Evolutionary conservation across 1,284 basidiomycete species (phyloP).

Genomic region (Apiotrichum akiyoshidainum): DNA sequence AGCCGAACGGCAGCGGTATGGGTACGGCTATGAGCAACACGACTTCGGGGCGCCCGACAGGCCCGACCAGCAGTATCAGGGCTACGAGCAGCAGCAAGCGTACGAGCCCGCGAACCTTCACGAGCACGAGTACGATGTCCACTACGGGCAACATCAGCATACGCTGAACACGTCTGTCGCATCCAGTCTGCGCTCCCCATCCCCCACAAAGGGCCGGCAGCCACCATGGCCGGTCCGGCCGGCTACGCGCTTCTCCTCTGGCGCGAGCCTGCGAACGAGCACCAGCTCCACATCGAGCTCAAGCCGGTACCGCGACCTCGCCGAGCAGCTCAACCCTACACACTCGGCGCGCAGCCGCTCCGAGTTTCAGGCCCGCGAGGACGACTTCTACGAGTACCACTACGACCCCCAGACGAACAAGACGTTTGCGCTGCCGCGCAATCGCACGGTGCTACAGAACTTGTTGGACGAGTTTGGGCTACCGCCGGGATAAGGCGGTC

Average conservation of each 20-base stretch:
- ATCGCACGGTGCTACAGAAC: constrained; percentile 28
- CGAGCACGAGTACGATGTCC: not conserved
- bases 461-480: constrained; percentile 41
- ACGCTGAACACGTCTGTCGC: not conserved
- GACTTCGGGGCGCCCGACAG: not conserved
- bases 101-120: no score
- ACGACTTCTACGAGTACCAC: not conserved
- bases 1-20: no score
- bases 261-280: not conserved
- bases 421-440: not conserved
- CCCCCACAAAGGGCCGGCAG: not conserved
- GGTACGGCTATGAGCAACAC: no score
- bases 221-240: not conserved
- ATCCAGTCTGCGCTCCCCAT: not conserved
- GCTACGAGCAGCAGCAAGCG: not conserved
- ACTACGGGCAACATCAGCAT: not conserved
- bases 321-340: no score
- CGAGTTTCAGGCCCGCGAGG: not conserved
- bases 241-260: not conserved
- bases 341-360: no score
- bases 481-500: not conserved
- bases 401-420: not conserved
- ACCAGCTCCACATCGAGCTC: no score
- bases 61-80: not conserved
- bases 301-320: no score